Base-by-base conservation (phyloP, 768 basidiomycete species). In the Pleurotus tuoliensis region DNA sequence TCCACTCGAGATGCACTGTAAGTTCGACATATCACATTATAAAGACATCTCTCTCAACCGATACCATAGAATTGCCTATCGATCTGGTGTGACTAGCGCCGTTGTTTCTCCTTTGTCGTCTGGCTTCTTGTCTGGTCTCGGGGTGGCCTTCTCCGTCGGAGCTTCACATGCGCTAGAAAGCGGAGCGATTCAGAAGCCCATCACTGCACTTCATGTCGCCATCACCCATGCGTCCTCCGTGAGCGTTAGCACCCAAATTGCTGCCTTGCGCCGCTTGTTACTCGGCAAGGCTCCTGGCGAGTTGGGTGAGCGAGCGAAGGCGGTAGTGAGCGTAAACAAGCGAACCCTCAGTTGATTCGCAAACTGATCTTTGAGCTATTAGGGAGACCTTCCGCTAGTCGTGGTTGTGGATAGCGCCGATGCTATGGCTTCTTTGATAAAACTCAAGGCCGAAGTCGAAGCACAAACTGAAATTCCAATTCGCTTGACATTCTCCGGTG, bases 171-270 rank as follows among this genome's bases (percentile, higher is more conserved):
- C 78, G 56, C 76, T 90, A 18, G 76, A 78, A 18, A 63, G 74
- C 3, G 79, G 79, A 16, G 86, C 87, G 27, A 70, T 90, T 34
- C 56, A 87, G 34, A 80, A 88, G 66, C 79, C 84, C 4, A 70
- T 75, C 7, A 76, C 76, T 0, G 87, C 86, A 3, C 65, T 92
- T 4, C 88, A 90, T 58, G 69, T 94, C 60, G 62, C 72, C 12
- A 66, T 94, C 47, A 64, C 70, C 0, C 73, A 77, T 63, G 72
- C 70, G 12, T 70, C 71, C 5, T 66, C 61, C 3, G 72, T 77
- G 1, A 87, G 86, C 56, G 75, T 87, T 45, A 86, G 86, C 65
- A 86, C 88, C 3, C 83, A 88, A 59, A 84, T 90, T 52, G 83
- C 79, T 3, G 73, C 78, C 12, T 72, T 91, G 39, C 74, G 88